Percentiles rank a stretch among this genome's conserved stretches.
Conservation (phyloP, 2,329 filamentous ascomycete genomes). For the Talaromyces sp. region DNA sequence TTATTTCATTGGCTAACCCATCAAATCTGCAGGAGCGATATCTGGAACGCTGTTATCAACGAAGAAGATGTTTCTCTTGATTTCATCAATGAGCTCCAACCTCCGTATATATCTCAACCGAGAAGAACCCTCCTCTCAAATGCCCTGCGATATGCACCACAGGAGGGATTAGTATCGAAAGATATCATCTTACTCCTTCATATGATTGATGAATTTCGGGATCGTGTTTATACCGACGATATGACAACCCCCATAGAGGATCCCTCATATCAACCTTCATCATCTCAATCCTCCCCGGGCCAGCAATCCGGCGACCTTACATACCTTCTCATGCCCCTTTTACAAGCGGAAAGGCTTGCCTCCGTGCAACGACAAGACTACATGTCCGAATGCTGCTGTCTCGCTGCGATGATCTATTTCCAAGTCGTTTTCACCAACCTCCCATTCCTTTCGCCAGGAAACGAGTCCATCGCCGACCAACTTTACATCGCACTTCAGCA, state of each 20-base stretch:
- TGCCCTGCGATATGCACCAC: slow-evolving; percentile 5
- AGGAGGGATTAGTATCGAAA: slow-evolving; percentile 4
- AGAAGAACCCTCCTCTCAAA: slow-evolving; percentile 13
- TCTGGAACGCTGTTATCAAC: slow-evolving; percentile 13
- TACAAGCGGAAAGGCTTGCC: slow-evolving; percentile 8
- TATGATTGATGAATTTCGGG: neutral
- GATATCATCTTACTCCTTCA: slow-evolving; percentile 6
- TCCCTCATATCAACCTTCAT: neutral
- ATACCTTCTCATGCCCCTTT: slow-evolving; percentile 6
- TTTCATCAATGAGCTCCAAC: slow-evolving; percentile 5
- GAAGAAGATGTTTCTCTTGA: slow-evolving; percentile 8
- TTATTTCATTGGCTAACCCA: neutral
- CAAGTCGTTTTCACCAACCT: neutral
- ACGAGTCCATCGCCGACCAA: slow-evolving; percentile 4
- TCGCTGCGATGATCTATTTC: slow-evolving; percentile 14
- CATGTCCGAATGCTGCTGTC: slow-evolving; percentile 14
- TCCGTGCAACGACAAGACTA: slow-evolving; percentile 9
- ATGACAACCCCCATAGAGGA: neutral
- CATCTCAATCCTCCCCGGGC: neutral
- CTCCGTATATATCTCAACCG: slow-evolving; percentile 9
- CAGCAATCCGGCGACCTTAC: neutral
- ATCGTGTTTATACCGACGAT: neutral
- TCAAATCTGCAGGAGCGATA: slow-evolving; percentile 7
- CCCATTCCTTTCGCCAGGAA: slow-evolving; percentile 9
- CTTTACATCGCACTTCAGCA: slow-evolving; percentile 6